Evolutionary conservation across 2,329 filamentous ascomycete species (phyloP).

Genomic region (Calonectria pseudoreteaudii): DNA sequence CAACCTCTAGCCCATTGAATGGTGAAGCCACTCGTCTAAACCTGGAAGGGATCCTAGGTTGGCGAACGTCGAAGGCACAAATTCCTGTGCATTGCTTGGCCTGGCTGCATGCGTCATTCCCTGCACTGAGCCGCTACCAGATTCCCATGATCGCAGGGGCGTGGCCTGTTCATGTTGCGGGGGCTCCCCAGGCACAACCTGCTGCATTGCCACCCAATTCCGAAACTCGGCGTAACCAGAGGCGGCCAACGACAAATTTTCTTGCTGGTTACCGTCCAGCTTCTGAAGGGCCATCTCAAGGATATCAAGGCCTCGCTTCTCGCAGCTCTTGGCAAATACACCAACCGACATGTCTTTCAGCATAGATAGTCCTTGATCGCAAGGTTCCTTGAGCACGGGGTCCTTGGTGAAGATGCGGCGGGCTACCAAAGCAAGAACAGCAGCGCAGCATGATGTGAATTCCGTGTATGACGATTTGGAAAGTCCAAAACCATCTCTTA

Average conservation of each 20-base stretch:
- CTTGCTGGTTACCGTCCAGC: background rate
- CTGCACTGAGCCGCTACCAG: background rate
- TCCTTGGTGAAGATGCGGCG: conserved; percentile 23
- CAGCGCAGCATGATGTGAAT: conserved; percentile 35
- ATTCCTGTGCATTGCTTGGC: background rate
- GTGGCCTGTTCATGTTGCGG: conserved; percentile 18
- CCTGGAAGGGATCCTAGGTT: conserved; percentile 24
- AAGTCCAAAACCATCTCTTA: conserved; percentile 24
- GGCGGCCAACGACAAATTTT: background rate
- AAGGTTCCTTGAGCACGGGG: background rate
- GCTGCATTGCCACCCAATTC: conserved; percentile 37
- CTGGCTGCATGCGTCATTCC: background rate
- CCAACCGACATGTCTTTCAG: conserved; percentile 27
- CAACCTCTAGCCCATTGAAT: background rate
- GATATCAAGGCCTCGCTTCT: conserved; percentile 25
- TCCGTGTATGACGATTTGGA: conserved; percentile 38
- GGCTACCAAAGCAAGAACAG: conserved; percentile 29
- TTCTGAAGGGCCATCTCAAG: conserved; percentile 26
- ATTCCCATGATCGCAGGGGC: background rate
- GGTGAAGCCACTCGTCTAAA: conserved; percentile 26
- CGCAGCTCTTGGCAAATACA: conserved; percentile 26
- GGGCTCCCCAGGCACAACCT: conserved; percentile 27
- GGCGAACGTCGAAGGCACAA: conserved; percentile 10
- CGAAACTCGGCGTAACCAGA: conserved; percentile 36
- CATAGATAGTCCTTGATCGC: conserved; percentile 28